These are phyloP conservation scores for Terfezia boudieri DNA, from an alignment of 495 filamentous ascomycete genomes.

Conservation along the genomic window DNA sequence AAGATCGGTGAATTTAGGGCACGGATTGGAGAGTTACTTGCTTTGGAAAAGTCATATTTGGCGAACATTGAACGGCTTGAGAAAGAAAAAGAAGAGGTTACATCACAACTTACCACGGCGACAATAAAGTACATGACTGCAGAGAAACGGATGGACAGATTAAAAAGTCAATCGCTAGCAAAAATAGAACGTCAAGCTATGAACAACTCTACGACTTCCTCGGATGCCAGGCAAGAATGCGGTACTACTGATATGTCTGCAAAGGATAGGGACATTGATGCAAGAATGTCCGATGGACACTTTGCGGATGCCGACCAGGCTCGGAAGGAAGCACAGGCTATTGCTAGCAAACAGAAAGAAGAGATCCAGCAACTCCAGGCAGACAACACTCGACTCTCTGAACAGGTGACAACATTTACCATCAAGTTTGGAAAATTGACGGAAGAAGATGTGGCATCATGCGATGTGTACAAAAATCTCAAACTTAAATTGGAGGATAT, in stretches of 20 bases:
- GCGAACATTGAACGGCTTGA: slow-evolving; percentile 53
- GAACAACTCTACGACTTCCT: slow-evolving; percentile 28
- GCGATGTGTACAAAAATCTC: slow-evolving; percentile 76
- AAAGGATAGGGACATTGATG: slow-evolving; percentile 26
- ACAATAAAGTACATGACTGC: slow-evolving; percentile 82
- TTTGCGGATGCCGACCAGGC: slow-evolving; percentile 40
- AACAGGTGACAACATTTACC: slow-evolving; percentile 50
- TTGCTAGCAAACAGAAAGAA: slow-evolving; percentile 60
- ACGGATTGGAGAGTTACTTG: slow-evolving; percentile 49
- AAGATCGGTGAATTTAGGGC: slow-evolving; percentile 45
- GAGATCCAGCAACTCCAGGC: slow-evolving; percentile 56
- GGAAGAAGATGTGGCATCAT: slow-evolving; percentile 83
- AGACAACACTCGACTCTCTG: slow-evolving; percentile 58
- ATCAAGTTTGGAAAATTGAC: slow-evolving; percentile 45
- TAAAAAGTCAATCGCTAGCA: slow-evolving; percentile 65
- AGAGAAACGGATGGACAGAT: slow-evolving; percentile 77
- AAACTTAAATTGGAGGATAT: slow-evolving; percentile 81
- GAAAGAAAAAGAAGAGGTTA: slow-evolving; percentile 60
- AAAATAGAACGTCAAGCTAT: slow-evolving; percentile 82
- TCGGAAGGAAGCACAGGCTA: slow-evolving; percentile 47
- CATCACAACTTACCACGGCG: slow-evolving; percentile 61
- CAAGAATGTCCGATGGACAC: slow-evolving; percentile 17
- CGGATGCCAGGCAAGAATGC: slow-evolving; percentile 33
- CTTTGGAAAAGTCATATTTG: slow-evolving; percentile 57
- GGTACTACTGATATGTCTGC: slow-evolving; percentile 17